Base-by-base conservation (phyloP, 78 protist genomes). In the Dictyostelium intermedium region DNA sequence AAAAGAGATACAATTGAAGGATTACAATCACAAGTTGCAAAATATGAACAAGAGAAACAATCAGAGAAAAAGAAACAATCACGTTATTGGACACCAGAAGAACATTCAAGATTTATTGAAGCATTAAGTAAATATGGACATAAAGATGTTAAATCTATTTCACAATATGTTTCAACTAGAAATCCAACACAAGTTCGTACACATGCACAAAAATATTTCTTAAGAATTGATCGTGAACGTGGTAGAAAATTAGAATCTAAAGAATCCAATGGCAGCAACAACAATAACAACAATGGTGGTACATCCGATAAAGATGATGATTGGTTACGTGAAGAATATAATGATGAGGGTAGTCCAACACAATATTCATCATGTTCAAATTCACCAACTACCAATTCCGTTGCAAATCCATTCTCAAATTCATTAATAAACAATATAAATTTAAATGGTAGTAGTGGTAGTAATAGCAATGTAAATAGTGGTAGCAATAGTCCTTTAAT, bases 181-280 rank as follows among this genome's bases (percentile, higher is more conserved):
- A 91, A 91, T 72, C 80, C 95, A 41, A 91, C 95, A 4, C 95
- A 91, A 53, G 95, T 91, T 8, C 27, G 95, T 30, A 91, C 95
- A 18, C 95, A 91, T 35, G 95, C 95, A 7, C 95, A 91, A 50
- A 91, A 91, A 45, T 91, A 84, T 45, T 91, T 91, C 37, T 27
- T 91, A 30, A 66, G 91, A 45, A 89, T 89, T 60, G 93, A 89
- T 45, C 39, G 93, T 16, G 93, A 89, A 34, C 74, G 93, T 37
- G 81, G 74, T 32, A 56, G 82, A 50, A 89, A 89, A 41, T 6
- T 61, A 2, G 87, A 89, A 27, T 32, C 35, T 3, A 80, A 80
- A 80, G 93, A 80, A 2, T 53, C 74, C n/a, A n/a, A n/a, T n/a
- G n/a, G n/a, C n/a, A n/a, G n/a, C n/a, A n/a, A n/a, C n/a, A n/a